Evolutionary conservation across 352 stramenopile species (phyloP), one percentile per base, ranked within the genome.

Genomic region (Phytophthora ohioensis): DNA sequence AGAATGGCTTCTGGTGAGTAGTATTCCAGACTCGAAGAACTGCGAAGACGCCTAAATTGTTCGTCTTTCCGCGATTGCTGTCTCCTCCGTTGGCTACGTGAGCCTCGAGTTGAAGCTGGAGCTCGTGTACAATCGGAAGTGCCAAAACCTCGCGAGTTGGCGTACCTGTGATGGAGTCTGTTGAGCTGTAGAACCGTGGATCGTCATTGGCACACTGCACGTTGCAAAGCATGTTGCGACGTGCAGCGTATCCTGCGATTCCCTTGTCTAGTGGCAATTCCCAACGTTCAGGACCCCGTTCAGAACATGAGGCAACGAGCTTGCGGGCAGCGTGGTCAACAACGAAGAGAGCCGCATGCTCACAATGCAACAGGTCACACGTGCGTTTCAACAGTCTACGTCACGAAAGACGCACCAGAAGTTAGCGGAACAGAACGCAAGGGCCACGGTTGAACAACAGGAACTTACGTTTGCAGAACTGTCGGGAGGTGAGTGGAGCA

Each of bases 21-120:
- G 84, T 92, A 59, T 94, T 94, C 83, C 84, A 94, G 34, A 68
- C 81, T 57, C 86, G 84, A 27, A 94, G 64, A 2, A 92, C 85
- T 0, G 84, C 83, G 27, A 92, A 82, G 38, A 91, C 83, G 8
- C 80, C 78, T 32, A 66, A 34, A 12, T 45, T 75, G 42, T 34
- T 69, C 17, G 49, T n/a, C n/a, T 75, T 75, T 1, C 4, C 42
- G 5, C n/a, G 38, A 39, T 31, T 67, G 31, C 38, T 64, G 45
- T 64, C 69, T 45, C 30, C 47, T 48, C 31, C 30, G 6, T 6
- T 42, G 10, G 15, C 13, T 49, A 68, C 11, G 6, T 76, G 64
- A 9, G 64, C 30, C 36, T 59, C 64, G 7, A 76, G 45, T 15
- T 63, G 65, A 31, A 81, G 43, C 21, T 86, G 76, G 0, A 90